Percentiles rank a stretch among this genome's conserved stretches.
phyloP scores from a whole-genome alignment of 805 yeast genomes.

The Suhomyces sp. region DNA sequence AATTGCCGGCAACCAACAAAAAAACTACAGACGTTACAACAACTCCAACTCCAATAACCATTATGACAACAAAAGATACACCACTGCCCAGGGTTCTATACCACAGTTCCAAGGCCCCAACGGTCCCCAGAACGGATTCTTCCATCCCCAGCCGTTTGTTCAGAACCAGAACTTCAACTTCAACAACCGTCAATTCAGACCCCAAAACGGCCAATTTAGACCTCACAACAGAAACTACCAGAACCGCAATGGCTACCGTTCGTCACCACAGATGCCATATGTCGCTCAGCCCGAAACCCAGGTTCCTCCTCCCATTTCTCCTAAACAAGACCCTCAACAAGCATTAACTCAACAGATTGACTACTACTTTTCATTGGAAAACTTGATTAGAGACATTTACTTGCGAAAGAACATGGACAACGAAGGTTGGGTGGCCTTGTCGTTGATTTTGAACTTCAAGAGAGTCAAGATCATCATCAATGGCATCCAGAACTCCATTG shows the following conservation, averaged over 20 bases:
- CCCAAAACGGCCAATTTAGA: slow-evolving; percentile 17
- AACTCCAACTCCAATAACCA: slow-evolving; percentile 17
- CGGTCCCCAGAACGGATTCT: slow-evolving; percentile 20
- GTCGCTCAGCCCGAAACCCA: slow-evolving; percentile 12
- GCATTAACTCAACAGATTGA: slow-evolving; percentile 65
- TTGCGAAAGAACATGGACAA: slow-evolving; percentile 78
- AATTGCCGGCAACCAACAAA: slow-evolving; percentile 14
- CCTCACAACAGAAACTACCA: slow-evolving; percentile 15
- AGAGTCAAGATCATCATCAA: slow-evolving; percentile 60
- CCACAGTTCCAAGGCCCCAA: not conserved
- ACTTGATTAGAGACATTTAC: slow-evolving; percentile 78
- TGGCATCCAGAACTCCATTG: slow-evolving; percentile 35
- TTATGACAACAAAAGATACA: slow-evolving; percentile 15
- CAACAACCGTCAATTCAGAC: slow-evolving; percentile 27
- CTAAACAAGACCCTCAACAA: slow-evolving; percentile 43
- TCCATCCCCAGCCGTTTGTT: slow-evolving; percentile 31
- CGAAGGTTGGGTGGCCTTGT: slow-evolving; percentile 68
- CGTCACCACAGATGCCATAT: slow-evolving; percentile 12
- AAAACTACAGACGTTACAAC: slow-evolving; percentile 27
- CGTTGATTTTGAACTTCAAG: slow-evolving; percentile 64
- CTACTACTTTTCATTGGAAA: slow-evolving; percentile 87
- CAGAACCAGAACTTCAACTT: slow-evolving; percentile 22
- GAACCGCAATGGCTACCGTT: slow-evolving; percentile 17
- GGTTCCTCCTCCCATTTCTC: slow-evolving; percentile 47
- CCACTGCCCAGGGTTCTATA: slow-evolving; percentile 5